A percentile compares a stretch with the other conserved stretches of the same genome.
Conservation (phyloP, 768 basidiomycete species). For the Tricholoma matsutake region DNA sequence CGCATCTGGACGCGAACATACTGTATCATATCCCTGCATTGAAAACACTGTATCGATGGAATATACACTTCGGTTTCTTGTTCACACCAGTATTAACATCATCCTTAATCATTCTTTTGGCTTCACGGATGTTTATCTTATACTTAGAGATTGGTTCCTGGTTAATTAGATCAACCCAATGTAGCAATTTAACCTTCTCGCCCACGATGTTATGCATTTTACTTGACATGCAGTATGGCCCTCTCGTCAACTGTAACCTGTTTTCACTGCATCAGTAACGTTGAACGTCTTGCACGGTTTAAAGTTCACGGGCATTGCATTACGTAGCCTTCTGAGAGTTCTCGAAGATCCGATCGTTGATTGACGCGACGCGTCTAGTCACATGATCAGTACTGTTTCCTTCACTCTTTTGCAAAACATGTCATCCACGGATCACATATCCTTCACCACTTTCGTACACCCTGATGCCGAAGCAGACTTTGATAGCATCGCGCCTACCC, state of each 20-base stretch:
- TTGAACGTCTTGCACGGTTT: too few species aligned
- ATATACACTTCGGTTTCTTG: background rate
- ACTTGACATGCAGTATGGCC: too few species aligned
- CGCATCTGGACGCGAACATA: slow-evolving; percentile 10
- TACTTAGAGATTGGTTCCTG: background rate
- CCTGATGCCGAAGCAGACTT: slow-evolving; percentile 7
- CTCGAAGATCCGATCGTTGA: too few species aligned
- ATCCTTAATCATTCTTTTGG: background rate
- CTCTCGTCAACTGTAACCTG: too few species aligned
- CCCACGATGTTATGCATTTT: background rate
- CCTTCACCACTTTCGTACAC: slow-evolving; percentile 3
- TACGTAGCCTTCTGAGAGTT: too few species aligned
- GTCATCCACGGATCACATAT: background rate
- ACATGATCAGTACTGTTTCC: background rate
- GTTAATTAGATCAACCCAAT: background rate
- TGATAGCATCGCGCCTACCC: slow-evolving; percentile 4
- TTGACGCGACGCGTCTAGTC: background rate
- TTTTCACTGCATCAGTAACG: too few species aligned
- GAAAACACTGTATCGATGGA: slow-evolving; percentile 4
- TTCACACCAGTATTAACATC: background rate
- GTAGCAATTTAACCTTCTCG: slow-evolving; percentile 9
- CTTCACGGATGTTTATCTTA: background rate
- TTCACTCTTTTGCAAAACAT: too few species aligned
- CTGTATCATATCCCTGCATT: slow-evolving; percentile 17
- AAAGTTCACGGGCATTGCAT: too few species aligned